Base-by-base conservation (phyloP, 495 filamentous ascomycete genomes). In the Bathelium albidoporum region DNA sequence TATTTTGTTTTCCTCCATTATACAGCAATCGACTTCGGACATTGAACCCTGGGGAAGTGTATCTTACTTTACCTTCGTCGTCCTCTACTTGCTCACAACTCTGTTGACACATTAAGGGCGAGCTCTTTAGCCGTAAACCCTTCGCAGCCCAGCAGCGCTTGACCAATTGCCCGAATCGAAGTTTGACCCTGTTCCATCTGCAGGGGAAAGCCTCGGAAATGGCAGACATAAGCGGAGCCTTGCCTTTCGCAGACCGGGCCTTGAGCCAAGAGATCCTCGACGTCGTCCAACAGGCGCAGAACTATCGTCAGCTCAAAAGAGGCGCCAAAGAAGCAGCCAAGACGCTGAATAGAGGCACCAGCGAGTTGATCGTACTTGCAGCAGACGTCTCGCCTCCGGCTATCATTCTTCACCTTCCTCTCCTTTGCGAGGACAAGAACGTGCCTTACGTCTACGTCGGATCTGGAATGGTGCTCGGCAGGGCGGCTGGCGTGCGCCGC, bases 271-370 rank as follows among this genome's bases (percentile, higher is more conserved):
- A 88, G 72, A 83, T 95, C 62, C 81, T 96, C 41, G 91, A 96
- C 70, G 82, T 95, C 34, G 82, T 96, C 44, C 93, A 97, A 78
- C 89, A 95, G 74, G 88, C 88, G 31, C 79, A 78, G 55, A 88
- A 95, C 76, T 89, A 89, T 77, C 80, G 88, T 45, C 90, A 94
- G 80, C 74, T 93, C 39, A 96, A 95, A 84, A 94, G 93, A 81
- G 90, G 90, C 60, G 85, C 85, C 58, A 85, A 85, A 74, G 83
- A 81, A 62, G 66, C 87, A 31, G 94, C 91, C 68, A 94, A 95
- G 80, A 89, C 91, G 34, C 80, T 95, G 45, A 94, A 93, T 77
- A 85, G 90, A 31, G 94, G 94, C 75, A 89, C 89, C 67, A 82
- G 85, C 68, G 94, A 97, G 75, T 80, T 98, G 2, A 64, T 64